These are phyloP conservation scores for Calonectria pteridis DNA, from an alignment of 2,329 filamentous ascomycete species.

Conservation along the genomic window DNA sequence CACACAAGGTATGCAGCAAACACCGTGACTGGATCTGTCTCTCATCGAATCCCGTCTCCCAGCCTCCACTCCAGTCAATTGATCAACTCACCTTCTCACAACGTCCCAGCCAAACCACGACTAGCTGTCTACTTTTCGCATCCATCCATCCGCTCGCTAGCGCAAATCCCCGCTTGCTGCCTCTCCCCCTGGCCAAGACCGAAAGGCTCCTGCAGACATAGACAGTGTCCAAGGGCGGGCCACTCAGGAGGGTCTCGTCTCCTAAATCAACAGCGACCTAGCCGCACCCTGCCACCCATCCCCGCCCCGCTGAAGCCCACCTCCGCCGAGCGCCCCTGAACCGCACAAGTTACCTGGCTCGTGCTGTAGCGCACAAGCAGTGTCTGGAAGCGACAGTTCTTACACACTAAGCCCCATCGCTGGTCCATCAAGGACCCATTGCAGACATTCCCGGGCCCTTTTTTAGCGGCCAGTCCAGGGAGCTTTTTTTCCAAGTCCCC, in stretches of 20 bases:
- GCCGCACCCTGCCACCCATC: slow-evolving; percentile 24
- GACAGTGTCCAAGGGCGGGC: neutral
- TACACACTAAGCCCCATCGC: slow-evolving; percentile 6
- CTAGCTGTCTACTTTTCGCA: slow-evolving; percentile 1
- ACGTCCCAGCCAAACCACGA: neutral
- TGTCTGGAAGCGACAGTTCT: slow-evolving; percentile 2
- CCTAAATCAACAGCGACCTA: slow-evolving; percentile 14
- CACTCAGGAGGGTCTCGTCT: slow-evolving; percentile 17
- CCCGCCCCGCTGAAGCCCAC: slow-evolving; percentile 16
- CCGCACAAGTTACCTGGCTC: slow-evolving; percentile 19
- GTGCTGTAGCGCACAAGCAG: slow-evolving; percentile 14
- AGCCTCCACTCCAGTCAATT: slow-evolving; percentile 5
- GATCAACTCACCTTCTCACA: slow-evolving; percentile 14
- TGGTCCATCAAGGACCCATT: neutral
- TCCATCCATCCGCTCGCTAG: slow-evolving; percentile 16
- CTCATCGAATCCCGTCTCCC: neutral
- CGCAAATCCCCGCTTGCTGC: slow-evolving; percentile 3
- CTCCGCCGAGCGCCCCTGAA: slow-evolving; percentile 19
- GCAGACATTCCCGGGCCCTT: slow-evolving; percentile 6
- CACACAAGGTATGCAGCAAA: neutral
- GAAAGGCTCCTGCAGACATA: neutral
- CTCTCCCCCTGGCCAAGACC: slow-evolving; percentile 11
- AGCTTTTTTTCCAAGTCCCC: slow-evolving; percentile 1
- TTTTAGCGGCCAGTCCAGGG: slow-evolving; percentile 17
- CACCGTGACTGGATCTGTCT: neutral